Evolutionary conservation across 2,329 filamentous ascomycete species (phyloP), one percentile per base, ranked within the genome.

Genomic region (Colletotrichum noveboracense): DNA sequence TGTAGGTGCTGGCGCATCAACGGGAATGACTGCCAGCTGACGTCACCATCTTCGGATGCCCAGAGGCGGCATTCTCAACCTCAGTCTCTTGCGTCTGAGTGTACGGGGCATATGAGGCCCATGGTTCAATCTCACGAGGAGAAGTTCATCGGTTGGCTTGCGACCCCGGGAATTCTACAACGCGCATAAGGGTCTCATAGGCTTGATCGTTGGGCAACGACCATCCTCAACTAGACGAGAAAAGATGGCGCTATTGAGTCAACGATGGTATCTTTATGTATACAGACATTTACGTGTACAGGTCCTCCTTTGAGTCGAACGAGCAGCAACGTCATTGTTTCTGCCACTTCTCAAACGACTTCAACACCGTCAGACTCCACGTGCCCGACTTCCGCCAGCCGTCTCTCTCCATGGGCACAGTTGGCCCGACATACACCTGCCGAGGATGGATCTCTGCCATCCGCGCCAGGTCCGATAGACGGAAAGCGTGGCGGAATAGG

Each of bases 271-370:
- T 48, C 6, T 21, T 48, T 4, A 12, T 48, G 0, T 21, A 48
- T 12, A 5, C n/a, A 52, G 43, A 3, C n/a, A 4, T 12, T 4
- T n/a, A 21, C 3, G 6, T 21, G 43, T 21, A 13, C 43, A 6
- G 18, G 9, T 21, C n/a, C 6, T 52, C n/a, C 43, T 6, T 6
- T 48, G 38, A 21, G n/a, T 6, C 10, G 14, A 13, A 10, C 18
- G 43, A 21, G 9, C 55, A 36, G 14, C 7, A 38, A 10, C 14
- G 4, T 38, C 62, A 43, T 14, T 24, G 16, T 16, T 6, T 60
- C 66, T 38, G 56, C 73, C 73, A 69, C 14, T 60, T 69, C 32
- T 73, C 43, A 12, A 74, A 70, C 5, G 64, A 64, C 12, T 74
- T 73, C 6, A 76, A 26, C 34, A 65, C 43, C 9, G 70, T 61